These are phyloP conservation scores for Quercus gilva DNA, from an alignment of 306 rosid species.

Conservation along the genomic window DNA sequence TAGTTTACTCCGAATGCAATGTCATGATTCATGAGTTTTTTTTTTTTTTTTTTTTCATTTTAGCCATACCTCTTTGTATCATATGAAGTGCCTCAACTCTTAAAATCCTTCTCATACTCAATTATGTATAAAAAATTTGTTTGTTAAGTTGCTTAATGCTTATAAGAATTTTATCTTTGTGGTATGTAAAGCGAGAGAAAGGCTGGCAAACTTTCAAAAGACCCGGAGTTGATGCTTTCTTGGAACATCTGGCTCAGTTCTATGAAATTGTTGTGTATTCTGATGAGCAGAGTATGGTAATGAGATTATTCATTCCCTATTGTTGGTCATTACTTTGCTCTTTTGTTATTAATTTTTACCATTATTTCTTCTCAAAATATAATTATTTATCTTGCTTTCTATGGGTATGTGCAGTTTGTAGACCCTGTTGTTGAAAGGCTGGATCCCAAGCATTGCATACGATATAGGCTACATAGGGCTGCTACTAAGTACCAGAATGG, in stretches of 20 bases:
- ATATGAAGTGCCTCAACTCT: constrained; percentile 6
- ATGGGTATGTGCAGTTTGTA: constrained; percentile 64
- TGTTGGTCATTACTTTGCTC: background rate
- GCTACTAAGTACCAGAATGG: constrained; percentile 93
- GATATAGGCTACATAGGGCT: constrained; percentile 79
- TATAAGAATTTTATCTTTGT: constrained; percentile 23
- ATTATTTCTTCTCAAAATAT: background rate
- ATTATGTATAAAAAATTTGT: background rate
- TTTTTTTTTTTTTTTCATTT: background rate
- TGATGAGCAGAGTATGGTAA: constrained; percentile 88
- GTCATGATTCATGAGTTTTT: background rate
- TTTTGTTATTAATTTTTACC: background rate
- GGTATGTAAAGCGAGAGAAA: constrained; percentile 73
- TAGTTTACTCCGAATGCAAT: background rate
- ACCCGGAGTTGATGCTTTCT: constrained; percentile 97
- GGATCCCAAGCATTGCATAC: constrained; percentile 81
- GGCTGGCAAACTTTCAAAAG: constrained; percentile 98
- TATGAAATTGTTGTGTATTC: constrained; percentile 82
- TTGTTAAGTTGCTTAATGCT: constrained; percentile 5
- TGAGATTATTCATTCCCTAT: constrained; percentile 23
- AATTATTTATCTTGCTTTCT: constrained; percentile 10
- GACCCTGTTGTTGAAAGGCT: constrained; percentile 93
- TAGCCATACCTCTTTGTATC: background rate
- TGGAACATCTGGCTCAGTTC: constrained; percentile 91
- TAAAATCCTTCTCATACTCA: constrained; percentile 2